Conservation (phyloP, 23 red algal species). For the Pyropia yezoensis region DNA sequence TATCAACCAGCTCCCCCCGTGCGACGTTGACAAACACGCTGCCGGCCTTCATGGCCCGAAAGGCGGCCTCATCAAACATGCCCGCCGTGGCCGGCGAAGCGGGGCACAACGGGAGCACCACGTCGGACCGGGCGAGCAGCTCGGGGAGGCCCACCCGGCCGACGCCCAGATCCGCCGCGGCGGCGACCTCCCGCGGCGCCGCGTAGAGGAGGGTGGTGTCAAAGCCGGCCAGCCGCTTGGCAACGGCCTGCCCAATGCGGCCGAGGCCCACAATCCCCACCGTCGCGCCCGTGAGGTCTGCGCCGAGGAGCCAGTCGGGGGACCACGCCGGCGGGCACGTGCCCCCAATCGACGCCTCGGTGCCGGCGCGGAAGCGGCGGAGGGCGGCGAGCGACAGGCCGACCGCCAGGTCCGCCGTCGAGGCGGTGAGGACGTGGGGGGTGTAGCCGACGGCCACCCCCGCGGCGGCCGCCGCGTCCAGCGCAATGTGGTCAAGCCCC, state of each 20-base stretch:
- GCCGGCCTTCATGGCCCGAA: conserved; percentile 65
- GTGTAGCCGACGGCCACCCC: conserved; percentile 66
- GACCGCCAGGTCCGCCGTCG: conserved; percentile 81
- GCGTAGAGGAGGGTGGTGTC: conserved; percentile 70
- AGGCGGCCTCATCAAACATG: conserved; percentile 55
- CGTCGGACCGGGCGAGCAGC: conserved; percentile 41
- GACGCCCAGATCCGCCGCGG: conserved; percentile 17
- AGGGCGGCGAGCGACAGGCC: conserved; percentile 69
- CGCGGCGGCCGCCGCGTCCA: conserved; percentile 14
- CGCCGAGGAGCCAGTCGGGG: conserved; percentile 69
- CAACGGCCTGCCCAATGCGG: conserved; percentile 79
- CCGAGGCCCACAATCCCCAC: conserved; percentile 88
- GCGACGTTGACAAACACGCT: conserved; percentile 84
- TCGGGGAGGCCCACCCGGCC: conserved; percentile 27
- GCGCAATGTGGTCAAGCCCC: conserved; percentile 84
- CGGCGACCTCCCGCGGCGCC: conserved; percentile 4
- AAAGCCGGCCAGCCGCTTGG: conserved; percentile 62
- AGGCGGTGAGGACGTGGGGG: conserved; percentile 85
- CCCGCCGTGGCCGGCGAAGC: conserved; percentile 39
- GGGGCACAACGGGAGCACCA: conserved; percentile 83
- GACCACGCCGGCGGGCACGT: conserved; percentile 66
- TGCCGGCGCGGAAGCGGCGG: conserved; percentile 74
- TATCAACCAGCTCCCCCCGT: conserved; percentile 77
- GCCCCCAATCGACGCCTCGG: conserved; percentile 46
- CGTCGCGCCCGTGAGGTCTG: conserved; percentile 46